phyloP scores from a whole-genome alignment of 2,329 filamentous ascomycete species.

The Talaromyces funiculosus region DNA sequence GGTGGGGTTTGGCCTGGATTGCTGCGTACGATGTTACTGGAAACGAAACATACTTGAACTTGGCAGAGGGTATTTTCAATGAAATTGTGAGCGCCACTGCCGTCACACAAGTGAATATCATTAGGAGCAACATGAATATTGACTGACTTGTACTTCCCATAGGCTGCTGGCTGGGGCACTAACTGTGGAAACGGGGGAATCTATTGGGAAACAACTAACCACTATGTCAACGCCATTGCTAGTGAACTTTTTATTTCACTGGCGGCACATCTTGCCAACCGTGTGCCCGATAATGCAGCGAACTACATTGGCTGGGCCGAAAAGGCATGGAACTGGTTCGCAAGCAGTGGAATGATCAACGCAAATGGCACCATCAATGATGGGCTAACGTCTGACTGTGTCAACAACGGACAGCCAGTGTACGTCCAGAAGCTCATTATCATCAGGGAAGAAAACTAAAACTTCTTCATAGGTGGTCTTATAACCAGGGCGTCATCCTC shows the following conservation, averaged over 20 bases:
- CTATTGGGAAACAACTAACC: constrained; percentile 44
- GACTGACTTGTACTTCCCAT: neutral
- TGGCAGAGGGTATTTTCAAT: constrained; percentile 47
- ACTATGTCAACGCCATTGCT: constrained; percentile 50
- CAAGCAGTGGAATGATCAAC: constrained; percentile 44
- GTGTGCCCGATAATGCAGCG: constrained; percentile 29
- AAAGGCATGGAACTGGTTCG: constrained; percentile 49
- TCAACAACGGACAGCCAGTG: constrained; percentile 40
- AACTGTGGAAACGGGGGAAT: constrained; percentile 43
- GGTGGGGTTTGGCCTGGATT: constrained; percentile 52
- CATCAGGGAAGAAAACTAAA: neutral
- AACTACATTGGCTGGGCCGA: constrained; percentile 45
- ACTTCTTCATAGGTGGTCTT: constrained; percentile 41
- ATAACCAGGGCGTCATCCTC: constrained; percentile 59
- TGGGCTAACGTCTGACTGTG: constrained; percentile 47
- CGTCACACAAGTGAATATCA: neutral
- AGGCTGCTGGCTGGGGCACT: constrained; percentile 34
- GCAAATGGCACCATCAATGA: constrained; percentile 49
- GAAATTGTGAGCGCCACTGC: constrained; percentile 31
- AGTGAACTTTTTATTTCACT: constrained; percentile 54
- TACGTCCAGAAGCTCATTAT: constrained; percentile 12
- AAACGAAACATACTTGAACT: constrained; percentile 40
- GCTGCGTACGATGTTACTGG: constrained; percentile 50
- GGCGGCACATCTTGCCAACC: constrained; percentile 52
- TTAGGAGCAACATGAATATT: neutral